These are phyloP conservation scores for Sphagnum fallax DNA, from an alignment of 228 moss, liverwort and hornwort genomes.

Conservation along the genomic window DNA sequence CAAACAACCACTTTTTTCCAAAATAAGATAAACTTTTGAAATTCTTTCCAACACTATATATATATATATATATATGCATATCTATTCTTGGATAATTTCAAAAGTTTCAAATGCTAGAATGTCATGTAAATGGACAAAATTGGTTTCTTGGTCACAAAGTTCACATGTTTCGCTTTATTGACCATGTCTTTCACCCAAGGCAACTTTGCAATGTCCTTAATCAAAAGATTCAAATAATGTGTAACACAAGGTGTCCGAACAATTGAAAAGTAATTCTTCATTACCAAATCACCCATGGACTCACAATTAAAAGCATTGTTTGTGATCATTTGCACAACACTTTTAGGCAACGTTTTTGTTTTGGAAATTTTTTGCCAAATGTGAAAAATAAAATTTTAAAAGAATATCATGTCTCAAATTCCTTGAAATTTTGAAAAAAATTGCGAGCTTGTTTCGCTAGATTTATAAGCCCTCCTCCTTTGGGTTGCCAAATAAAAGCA, in stretches of 20 bases:
- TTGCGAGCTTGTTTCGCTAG: no score
- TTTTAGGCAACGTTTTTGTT: background rate
- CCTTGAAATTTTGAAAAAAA: no score
- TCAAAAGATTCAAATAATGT: background rate
- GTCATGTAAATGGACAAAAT: background rate
- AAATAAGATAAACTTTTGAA: background rate
- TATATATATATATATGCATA: background rate
- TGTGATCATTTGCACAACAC: background rate
- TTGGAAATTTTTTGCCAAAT: no score
- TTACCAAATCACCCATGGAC: background rate
- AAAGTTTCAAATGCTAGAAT: background rate
- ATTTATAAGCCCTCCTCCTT: no score
- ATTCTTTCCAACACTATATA: background rate
- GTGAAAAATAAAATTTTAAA: no score
- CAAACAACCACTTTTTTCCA: background rate
- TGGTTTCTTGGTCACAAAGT: background rate
- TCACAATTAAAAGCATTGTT: background rate
- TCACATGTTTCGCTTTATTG: background rate
- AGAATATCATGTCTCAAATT: no score
- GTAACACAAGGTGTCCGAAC: background rate
- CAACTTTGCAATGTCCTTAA: background rate
- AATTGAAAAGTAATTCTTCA: background rate
- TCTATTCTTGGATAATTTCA: background rate
- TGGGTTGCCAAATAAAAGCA: no score
- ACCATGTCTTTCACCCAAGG: background rate